Evolutionary conservation across 2,329 filamentous ascomycete genomes (phyloP), one percentile per base, ranked within the genome.

Genomic region (Colletotrichum chlorophyti): DNA sequence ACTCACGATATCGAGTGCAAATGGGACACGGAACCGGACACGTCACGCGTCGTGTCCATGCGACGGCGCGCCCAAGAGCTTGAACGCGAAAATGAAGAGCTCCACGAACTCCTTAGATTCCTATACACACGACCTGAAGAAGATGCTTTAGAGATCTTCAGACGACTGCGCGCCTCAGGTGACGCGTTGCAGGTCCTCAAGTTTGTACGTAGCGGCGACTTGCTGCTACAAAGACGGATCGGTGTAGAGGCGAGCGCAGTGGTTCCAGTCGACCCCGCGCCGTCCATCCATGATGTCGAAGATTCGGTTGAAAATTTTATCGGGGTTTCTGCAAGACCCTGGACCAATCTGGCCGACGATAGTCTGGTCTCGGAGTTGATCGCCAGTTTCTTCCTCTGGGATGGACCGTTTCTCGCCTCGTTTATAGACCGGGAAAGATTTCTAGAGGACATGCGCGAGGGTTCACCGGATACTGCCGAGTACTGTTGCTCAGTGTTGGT

Each of bases 71-170:
- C 52, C n/a, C 34, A 51, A n/a, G 53, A 58, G 11, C 34, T 58
- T 27, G 46, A 61, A 21, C 53, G 52, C 41, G 58, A 58, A 19
- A 46, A 47, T 5, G 40, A 53, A 15, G 29, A 61, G 27, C 24
- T 52, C 4, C 52, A 50, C 24, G 41, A 48, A 7, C 4, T 42
- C 5, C 17, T 42, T 2, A 24, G 34, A 11, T 53, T 29, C n/a
- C 27, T 46, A 3, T 15, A 38, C 11, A 11, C 38, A 5, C 23
- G 32, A 10, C 47, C 47, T 8, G 47, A 53, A 19, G 12, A 45
- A 1, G 24, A 58, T 11, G 47, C 47, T 14, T 17, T 32, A 11
- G 40, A 40, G 14, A 40, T 46, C n/a, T 31, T 41, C 17, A 27
- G 34, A 21, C 38, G 53, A 12, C 24, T 58, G 11, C 47, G 47